phyloP scores from a whole-genome alignment of 2,329 filamentous ascomycete species.

The Zymoseptoria brevis region DNA sequence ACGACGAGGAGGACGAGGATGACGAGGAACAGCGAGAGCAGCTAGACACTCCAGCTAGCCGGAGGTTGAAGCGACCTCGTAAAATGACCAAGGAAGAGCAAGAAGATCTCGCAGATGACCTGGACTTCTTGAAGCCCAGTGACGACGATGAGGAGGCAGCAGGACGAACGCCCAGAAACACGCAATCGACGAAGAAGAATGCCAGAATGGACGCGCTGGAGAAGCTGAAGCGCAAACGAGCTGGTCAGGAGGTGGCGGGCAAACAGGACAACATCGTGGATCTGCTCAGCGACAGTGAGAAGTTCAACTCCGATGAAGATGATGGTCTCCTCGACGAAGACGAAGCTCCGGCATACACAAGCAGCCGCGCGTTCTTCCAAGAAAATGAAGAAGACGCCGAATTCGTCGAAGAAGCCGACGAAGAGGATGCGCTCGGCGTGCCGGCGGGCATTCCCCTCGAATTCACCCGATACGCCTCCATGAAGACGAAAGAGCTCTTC shows the following conservation, averaged over 20 bases:
- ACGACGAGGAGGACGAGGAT: constrained; percentile 16
- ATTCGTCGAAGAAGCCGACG: constrained; percentile 42
- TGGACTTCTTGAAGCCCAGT: constrained; percentile 35
- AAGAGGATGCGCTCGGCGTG: constrained; percentile 49
- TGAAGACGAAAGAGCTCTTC: constrained; percentile 65
- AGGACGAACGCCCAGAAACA: constrained; percentile 16
- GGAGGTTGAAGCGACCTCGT: constrained; percentile 15
- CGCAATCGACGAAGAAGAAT: constrained; percentile 27
- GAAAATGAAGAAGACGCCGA: constrained; percentile 49
- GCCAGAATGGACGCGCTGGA: constrained; percentile 38
- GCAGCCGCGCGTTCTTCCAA: constrained; percentile 39
- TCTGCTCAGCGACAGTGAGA: constrained; percentile 23
- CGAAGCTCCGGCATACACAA: constrained; percentile 8
- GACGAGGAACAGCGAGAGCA: constrained; percentile 19
- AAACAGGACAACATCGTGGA: constrained; percentile 16
- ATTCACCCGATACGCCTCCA: constrained; percentile 59
- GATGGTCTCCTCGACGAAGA: constrained; percentile 28
- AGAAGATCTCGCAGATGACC: constrained; percentile 39
- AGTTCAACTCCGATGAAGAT: constrained; percentile 22
- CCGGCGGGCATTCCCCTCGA: constrained; percentile 57
- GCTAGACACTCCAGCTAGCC: constrained; percentile 20
- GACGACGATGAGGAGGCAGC: constrained; percentile 23
- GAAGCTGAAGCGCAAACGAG: constrained; percentile 35
- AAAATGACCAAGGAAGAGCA: constrained; percentile 27
- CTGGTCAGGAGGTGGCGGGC: constrained; percentile 23